Percentiles rank a stretch among this genome's conserved stretches.
Evolutionary conservation across 2,329 filamentous ascomycete species (phyloP).

Genomic region (Pseudogymnoascus sp.): DNA sequence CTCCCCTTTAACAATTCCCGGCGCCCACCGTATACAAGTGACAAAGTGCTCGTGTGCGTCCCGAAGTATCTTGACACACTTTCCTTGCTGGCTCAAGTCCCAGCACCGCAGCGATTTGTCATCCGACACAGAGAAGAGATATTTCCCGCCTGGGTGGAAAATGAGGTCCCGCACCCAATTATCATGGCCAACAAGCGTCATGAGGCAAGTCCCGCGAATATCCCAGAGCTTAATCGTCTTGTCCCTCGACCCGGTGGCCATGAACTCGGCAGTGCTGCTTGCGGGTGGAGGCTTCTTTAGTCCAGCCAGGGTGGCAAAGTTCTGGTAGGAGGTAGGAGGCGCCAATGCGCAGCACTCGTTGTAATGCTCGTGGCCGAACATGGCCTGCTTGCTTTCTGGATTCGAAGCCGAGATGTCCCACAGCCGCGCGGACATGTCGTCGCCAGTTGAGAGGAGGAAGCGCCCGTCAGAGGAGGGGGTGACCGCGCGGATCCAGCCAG

Average conservation of each 20-base stretch:
- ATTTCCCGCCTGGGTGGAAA: slow-evolving; percentile 90
- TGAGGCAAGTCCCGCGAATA: slow-evolving; percentile 73
- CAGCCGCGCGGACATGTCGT: slow-evolving; percentile 73
- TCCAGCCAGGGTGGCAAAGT: slow-evolving; percentile 71
- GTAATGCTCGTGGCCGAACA: slow-evolving; percentile 80
- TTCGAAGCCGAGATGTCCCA: slow-evolving; percentile 77
- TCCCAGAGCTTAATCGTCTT: slow-evolving; percentile 92
- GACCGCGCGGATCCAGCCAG: slow-evolving; percentile 87
- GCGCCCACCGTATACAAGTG: slow-evolving; percentile 82
- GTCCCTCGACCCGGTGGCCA: slow-evolving; percentile 83
- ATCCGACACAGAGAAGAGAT: slow-evolving; percentile 76
- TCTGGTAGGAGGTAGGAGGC: slow-evolving; percentile 68
- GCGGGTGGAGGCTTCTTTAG: slow-evolving; percentile 73
- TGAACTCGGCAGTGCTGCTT: slow-evolving; percentile 73
- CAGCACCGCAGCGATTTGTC: slow-evolving; percentile 92
- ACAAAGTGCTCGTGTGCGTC: slow-evolving; percentile 81
- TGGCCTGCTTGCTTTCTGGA: slow-evolving; percentile 57
- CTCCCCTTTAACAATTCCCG: slow-evolving; percentile 59
- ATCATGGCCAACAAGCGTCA: slow-evolving; percentile 80
- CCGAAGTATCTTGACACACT: slow-evolving; percentile 74
- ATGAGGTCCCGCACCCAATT: slow-evolving; percentile 86
- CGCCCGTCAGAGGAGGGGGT: slow-evolving; percentile 75
- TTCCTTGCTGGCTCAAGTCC: slow-evolving; percentile 86
- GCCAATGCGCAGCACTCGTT: slow-evolving; percentile 84
- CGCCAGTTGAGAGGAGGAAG: slow-evolving; percentile 74